phyloP scores from a whole-genome alignment of 805 yeast genomes.

The Komagataella ulmi region DNA sequence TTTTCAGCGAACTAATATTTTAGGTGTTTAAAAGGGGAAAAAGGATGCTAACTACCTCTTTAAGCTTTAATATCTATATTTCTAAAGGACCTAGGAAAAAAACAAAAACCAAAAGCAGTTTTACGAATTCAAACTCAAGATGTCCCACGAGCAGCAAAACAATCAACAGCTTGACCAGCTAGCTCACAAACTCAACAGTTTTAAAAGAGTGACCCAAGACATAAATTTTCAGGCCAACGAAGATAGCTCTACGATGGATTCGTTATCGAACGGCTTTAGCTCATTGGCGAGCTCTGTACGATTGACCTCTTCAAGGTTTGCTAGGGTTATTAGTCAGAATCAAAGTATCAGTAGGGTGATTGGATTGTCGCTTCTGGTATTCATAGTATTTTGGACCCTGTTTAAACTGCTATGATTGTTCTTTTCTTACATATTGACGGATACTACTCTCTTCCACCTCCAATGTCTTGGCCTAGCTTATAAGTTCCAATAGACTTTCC shows the following conservation, averaged over 20 bases:
- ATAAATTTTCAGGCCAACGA: conserved; percentile 52
- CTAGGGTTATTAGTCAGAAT: conserved; percentile 44
- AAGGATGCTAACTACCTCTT: background rate
- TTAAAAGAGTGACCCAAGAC: conserved; percentile 55
- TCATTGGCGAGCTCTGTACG: conserved; percentile 33
- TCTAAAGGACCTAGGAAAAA: too few species aligned
- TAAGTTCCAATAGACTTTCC: conserved; percentile 87
- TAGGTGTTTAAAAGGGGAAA: background rate
- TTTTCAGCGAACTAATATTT: background rate
- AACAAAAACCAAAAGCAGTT: background rate
- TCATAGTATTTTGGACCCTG: conserved; percentile 45
- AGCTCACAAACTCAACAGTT: conserved; percentile 51
- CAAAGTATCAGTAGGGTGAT: conserved; percentile 49
- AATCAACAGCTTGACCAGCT: conserved; percentile 48
- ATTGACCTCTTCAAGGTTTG: conserved; percentile 34
- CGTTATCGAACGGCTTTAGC: conserved; percentile 36
- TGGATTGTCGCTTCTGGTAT: conserved; percentile 35
- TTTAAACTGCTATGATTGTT: conserved; percentile 28
- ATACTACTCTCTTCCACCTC: conserved; percentile 22
- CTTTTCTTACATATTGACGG: background rate
- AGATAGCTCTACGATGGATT: conserved; percentile 26
- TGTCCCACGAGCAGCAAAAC: conserved; percentile 31
- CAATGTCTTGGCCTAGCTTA: conserved; percentile 73
- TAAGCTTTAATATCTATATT: background rate
- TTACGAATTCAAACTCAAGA: background rate